phyloP scores from a whole-genome alignment of 2,329 filamentous ascomycete genomes.

The Chaetothyriales sp. region DNA sequence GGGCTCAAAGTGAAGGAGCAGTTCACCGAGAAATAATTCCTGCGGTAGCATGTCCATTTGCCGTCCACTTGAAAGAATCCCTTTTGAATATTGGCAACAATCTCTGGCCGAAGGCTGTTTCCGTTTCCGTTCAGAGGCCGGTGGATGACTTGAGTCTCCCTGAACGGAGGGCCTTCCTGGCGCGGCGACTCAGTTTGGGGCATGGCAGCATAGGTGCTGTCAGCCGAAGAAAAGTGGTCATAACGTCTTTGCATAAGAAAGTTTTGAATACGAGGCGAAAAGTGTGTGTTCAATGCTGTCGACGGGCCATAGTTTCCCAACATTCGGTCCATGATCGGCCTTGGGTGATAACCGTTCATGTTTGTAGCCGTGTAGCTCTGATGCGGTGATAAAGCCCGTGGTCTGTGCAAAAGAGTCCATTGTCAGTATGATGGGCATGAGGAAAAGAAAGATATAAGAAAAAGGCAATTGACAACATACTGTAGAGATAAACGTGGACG shows the following conservation, averaged over 20 bases:
- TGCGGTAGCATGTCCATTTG: constrained; percentile 83
- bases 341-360: not conserved
- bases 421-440: constrained; percentile 1
- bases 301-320: not conserved
- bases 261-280: not conserved
- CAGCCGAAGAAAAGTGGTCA: not conserved
- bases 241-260: not conserved
- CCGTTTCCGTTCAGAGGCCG: constrained; percentile 22
- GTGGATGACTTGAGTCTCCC: constrained; percentile 25
- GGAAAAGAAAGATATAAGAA: not conserved
- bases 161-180: constrained; percentile 29
- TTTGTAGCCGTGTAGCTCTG: not conserved
- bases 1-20: constrained; percentile 62
- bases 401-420: constrained; percentile 8
- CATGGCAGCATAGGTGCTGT: not conserved
- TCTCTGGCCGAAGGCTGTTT: constrained; percentile 49
- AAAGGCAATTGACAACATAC: not conserved
- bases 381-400: constrained; percentile 10
- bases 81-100: constrained; percentile 71
- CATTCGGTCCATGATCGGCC: not conserved
- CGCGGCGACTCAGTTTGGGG: constrained; percentile 7
- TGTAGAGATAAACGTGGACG: constrained; percentile 26
- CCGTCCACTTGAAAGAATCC: constrained; percentile 69
- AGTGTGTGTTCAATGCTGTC: not conserved
- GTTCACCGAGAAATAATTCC: constrained; percentile 79